Base-by-base conservation (phyloP, 2,329 filamentous ascomycete species). In the Polychaeton citri region DNA sequence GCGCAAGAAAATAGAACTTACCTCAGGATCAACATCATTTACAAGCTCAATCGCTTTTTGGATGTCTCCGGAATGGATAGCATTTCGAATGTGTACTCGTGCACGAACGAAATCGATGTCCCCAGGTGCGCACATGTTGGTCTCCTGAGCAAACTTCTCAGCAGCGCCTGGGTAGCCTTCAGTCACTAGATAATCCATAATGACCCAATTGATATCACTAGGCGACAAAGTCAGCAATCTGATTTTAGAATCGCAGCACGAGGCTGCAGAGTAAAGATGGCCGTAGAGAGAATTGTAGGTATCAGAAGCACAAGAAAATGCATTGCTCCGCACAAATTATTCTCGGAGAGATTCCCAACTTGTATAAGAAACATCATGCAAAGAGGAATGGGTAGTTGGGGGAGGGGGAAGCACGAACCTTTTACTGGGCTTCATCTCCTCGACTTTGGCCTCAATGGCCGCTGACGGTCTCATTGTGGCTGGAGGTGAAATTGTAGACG, bases 301-400 rank as follows among this genome's bases (percentile, higher is more conserved):
- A 62, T 81, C 76, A 79, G 76, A 77, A 71, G 72, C 65, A 76
- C 76, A 81, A 80, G 76, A 82, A 78, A 83, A 79, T 70, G 65
- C 60, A 69, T 62, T 77, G 85, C 77, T 98, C 90, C 80, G 83
- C 90, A 98, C 72, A 63, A 68, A 63, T 28, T 28, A 75, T 72
- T 83, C 47, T 96, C 84, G 81, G 90, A 98, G 92, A 98, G 90
- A 98, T 98, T 98, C 90, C 90, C 90, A 98, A 76, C 74, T 94
- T 92, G 79, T 83, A 79, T 71, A 66, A 65, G 65, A 71, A 68
- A 56, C 74, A 83, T 92, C 87, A 93, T 93, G 69, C 76, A 68
- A 51, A 38, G 38, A 51, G 53, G 58, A 49, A 53, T n/a, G n/a
- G 53, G 52, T 46, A 52, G 43, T 32, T n/a, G n/a, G n/a, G n/a